Evolutionary conservation across 345 rosid species (phyloP), one percentile per base, ranked within the genome.

Genomic region (Toxicodendron radicans): DNA sequence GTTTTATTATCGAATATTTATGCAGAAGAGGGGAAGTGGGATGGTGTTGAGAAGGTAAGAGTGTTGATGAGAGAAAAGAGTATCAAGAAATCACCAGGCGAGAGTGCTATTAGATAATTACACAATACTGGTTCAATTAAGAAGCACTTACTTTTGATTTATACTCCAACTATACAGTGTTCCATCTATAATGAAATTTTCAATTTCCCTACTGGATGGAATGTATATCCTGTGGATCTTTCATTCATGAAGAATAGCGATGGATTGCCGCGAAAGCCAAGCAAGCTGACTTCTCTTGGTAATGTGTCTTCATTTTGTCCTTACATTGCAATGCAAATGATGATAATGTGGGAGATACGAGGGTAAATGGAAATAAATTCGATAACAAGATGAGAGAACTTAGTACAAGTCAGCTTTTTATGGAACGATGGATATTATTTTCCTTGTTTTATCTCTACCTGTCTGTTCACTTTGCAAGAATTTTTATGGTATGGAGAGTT

Each of bases 11-110:
- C 94, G 20, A 89, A 91, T 75, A 80, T 87, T 21, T 88, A 89
- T 80, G 94, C 94, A 6, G 88, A 87, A 66, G 86, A 85, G 79
- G 91, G 84, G 69, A 89, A 83, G 66, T 91, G 97, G 97, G 84
- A 84, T 58, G 86, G 88, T 69, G 92, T 85, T 20, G 94, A 85
- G 80, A 81, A 79, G 63, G 76, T 88, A 2, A 76, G 92, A 78
- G 69, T 32, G 17, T 46, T 82, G 81, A 89, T 89, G 97, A 84
- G 72, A 82, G 85, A 76, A 71, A 85, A 65, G 51, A 72, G 74
- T 30, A 81, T 91, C 38, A 76, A 63, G 73, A 91, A 91, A 79
- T 71, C 75, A 11, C 59, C 78, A 16, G 94, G 89, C 52, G 82
- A 73, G 68, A 87, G 90, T 62, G 53, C 73, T 3, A 52, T 82